Evolutionary conservation across 192 early-diverging fungal species (phyloP).

Genomic region (Coemansia sp.): DNA sequence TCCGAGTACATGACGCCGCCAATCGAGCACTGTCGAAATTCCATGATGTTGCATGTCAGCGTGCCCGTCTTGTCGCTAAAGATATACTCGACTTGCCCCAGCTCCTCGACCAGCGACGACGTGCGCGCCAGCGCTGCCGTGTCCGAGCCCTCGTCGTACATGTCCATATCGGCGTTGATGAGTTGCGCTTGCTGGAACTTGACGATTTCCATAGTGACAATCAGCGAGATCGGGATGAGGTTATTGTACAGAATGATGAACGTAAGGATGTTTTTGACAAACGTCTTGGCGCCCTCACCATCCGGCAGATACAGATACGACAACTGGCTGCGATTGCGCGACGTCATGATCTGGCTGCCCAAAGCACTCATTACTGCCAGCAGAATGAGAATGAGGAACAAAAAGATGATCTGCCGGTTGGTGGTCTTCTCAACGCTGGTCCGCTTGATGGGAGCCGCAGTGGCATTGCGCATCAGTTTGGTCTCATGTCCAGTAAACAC

Average conservation of each 20-base stretch:
- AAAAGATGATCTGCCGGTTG: constrained; percentile 81
- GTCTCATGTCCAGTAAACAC: constrained; percentile 92
- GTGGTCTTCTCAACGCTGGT: constrained; percentile 87
- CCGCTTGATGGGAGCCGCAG: constrained; percentile 88
- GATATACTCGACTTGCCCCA: constrained; percentile 94
- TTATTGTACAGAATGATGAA: constrained; percentile 91
- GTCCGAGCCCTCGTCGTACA: constrained; percentile 80
- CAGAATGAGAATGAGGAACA: constrained; percentile 75
- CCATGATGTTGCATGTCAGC: constrained; percentile 95
- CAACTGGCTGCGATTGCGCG: constrained; percentile 27
- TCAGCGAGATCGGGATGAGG: constrained; percentile 93
- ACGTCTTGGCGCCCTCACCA: constrained; percentile 57
- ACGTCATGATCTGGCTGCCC: constrained; percentile 39
- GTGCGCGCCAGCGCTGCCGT: constrained; percentile 78
- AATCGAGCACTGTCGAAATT: constrained; percentile 88
- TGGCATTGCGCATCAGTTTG: constrained; percentile 95
- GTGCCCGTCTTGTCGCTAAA: constrained; percentile 99
- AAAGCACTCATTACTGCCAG: constrained; percentile 64
- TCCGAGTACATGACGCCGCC: constrained; percentile 80
- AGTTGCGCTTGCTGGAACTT: constrained; percentile 91
- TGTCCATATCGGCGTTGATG: constrained; percentile 85
- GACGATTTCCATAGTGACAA: constrained; percentile 90
- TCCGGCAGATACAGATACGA: constrained; percentile 65
- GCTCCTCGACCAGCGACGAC: constrained; percentile 88
- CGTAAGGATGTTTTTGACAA: constrained; percentile 84